Conservation (phyloP, 2,329 filamentous ascomycete genomes). For the Fusarium verticillioides region DNA sequence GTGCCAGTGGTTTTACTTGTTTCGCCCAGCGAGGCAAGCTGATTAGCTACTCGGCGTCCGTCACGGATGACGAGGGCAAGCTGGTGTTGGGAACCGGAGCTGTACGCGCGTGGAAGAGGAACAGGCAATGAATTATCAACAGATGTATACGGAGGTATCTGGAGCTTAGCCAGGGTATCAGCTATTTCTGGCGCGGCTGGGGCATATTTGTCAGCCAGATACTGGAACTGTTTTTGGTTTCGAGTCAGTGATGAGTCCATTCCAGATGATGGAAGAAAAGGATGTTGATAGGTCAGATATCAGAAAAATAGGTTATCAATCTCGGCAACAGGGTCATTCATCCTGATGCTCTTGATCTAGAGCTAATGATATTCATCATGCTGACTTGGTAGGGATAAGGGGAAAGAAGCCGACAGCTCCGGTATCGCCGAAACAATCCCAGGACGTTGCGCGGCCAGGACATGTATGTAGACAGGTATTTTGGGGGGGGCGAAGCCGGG, state of each 20-base stretch:
- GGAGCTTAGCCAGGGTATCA: constrained; percentile 73
- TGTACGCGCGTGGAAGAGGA: constrained; percentile 63
- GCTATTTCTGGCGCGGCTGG: constrained; percentile 72
- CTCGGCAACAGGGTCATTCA: constrained; percentile 62
- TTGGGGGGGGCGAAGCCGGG: constrained; percentile 12
- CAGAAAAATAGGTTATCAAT: constrained; percentile 67
- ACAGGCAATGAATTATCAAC: constrained; percentile 62
- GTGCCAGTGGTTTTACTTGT: constrained; percentile 62
- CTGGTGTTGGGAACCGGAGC: constrained; percentile 58
- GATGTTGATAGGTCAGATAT: constrained; percentile 43
- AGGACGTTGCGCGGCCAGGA: constrained; percentile 15
- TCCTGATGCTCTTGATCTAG: constrained; percentile 80
- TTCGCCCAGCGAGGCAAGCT: constrained; percentile 60
- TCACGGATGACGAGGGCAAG: constrained; percentile 72
- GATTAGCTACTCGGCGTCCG: constrained; percentile 68
- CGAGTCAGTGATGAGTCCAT: constrained; percentile 40
- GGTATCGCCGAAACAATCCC: constrained; percentile 41
- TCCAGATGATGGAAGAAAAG: constrained; percentile 5
- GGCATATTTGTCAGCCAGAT: constrained; percentile 75
- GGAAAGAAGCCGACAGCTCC: constrained; percentile 24
- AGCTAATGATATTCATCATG: constrained; percentile 72
- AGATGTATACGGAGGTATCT: constrained; percentile 67
- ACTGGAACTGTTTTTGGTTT: constrained; percentile 64
- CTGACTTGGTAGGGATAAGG: constrained; percentile 32
- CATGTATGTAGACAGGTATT: not conserved